Base-by-base conservation (phyloP, 352 stramenopile genomes). In the Phytophthora parvispora region DNA sequence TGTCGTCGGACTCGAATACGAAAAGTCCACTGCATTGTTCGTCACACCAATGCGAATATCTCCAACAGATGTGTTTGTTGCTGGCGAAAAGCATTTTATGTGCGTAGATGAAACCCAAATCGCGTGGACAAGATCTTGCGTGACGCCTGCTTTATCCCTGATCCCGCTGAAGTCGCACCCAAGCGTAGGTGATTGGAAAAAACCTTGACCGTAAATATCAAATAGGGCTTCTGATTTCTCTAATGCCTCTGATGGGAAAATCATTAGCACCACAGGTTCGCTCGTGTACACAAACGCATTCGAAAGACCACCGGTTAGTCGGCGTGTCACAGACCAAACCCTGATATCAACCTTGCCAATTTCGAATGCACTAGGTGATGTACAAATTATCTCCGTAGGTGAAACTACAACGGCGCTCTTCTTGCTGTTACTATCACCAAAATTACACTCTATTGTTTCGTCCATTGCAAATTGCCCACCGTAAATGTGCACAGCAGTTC, bases 141-240 rank as follows among this genome's bases (percentile, higher is more conserved):
- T 1, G 20, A 32, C 16, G 16, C 43, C 25, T 13, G 31, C n/a
- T 42, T 38, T 34, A 15, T 32, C 48, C 13, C 3, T 4, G 12
- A 40, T 56, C 7, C 29, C 20, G n/a, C 50, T 50, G 62, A 94
- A 90, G 7, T 40, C 56, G 47, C 86, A 94, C 20, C 50, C 53
- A n/a, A 92, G 74, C 0, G 67, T n/a, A 2, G 78, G 55, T 8
- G 84, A 88, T 10, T 74, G 77, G 38, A 82, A 43, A 60, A 93
- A 94, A 0, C 80, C 86, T 16, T 75, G 53, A 0, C 84, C 86
- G 60, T 83, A 94, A 7, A 92, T 62, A 54, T 92, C 78, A 62
- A 92, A 84, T 5, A 86, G 47, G 6, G 81, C 83, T 28, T 73
- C 42, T 2, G 36, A 65, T 15, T 75, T 76, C 52, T 91, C 81